phyloP scores from a whole-genome alignment of 192 early-diverging fungal genomes.

The Borealophlyctis nickersoniae region DNA sequence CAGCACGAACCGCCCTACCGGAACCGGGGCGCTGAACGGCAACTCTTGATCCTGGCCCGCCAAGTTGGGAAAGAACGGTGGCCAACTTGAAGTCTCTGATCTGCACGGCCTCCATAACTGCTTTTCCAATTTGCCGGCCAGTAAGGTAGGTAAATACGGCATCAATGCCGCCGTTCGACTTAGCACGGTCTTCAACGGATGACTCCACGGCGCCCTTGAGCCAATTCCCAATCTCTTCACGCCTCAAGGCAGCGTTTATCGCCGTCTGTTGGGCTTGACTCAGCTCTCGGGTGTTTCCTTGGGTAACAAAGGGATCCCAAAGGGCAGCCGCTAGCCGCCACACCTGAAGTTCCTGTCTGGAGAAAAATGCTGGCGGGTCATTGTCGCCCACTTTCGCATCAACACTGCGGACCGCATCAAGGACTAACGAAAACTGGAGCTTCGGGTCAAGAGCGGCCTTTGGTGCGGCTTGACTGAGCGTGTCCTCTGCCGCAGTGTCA shows the following conservation, averaged over 20 bases:
- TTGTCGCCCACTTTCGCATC: background rate
- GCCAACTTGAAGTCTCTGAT: slow-evolving; percentile 70
- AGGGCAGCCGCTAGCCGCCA: slow-evolving; percentile 58
- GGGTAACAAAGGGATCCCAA: slow-evolving; percentile 42
- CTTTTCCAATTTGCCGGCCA: slow-evolving; percentile 60
- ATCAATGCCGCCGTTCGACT: slow-evolving; percentile 13
- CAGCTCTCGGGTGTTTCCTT: slow-evolving; percentile 6
- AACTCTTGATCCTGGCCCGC: slow-evolving; percentile 51
- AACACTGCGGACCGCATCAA: background rate
- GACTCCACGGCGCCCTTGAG: slow-evolving; percentile 54
- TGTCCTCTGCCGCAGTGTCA: slow-evolving; percentile 1
- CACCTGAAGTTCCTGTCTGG: slow-evolving; percentile 32
- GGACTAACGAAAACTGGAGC: slow-evolving; percentile 15
- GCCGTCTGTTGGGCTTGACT: slow-evolving; percentile 17
- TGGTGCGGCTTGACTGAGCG: slow-evolving; percentile 6
- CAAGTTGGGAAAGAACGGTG: slow-evolving; percentile 72
- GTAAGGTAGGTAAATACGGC: slow-evolving; percentile 54
- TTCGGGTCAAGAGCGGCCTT: slow-evolving; percentile 6
- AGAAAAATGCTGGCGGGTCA: slow-evolving; percentile 17
- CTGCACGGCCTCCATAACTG: slow-evolving; percentile 61
- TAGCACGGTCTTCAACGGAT: slow-evolving; percentile 41
- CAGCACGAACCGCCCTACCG: slow-evolving; percentile 1
- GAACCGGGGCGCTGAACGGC: slow-evolving; percentile 3
- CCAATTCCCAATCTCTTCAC: slow-evolving; percentile 62
- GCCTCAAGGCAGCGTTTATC: slow-evolving; percentile 42